Percentiles rank a stretch among this genome's conserved stretches.
phyloP scores from a whole-genome alignment of 352 stramenopile species.

The Globisporangium nodosum region DNA sequence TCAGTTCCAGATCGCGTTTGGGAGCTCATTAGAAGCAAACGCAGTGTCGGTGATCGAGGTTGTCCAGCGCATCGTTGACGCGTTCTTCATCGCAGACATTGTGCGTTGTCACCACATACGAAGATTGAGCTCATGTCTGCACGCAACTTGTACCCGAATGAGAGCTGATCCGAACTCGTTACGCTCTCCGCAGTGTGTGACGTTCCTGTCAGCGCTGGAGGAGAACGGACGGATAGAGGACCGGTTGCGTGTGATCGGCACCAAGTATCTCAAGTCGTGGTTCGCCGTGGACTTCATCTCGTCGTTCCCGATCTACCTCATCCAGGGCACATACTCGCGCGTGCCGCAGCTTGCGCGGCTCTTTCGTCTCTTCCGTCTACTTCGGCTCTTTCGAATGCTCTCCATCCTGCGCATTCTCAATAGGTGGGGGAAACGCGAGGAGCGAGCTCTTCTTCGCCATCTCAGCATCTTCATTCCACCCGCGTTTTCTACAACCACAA shows the following conservation, averaged over 20 bases:
- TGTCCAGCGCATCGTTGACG: slow-evolving; percentile 51
- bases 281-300: slow-evolving; percentile 74
- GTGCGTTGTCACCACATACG: slow-evolving; percentile 21
- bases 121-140: background rate
- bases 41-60: slow-evolving; percentile 30
- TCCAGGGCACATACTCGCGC: slow-evolving; percentile 52
- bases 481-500: too few relatives aligned
- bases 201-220: slow-evolving; percentile 71
- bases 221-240: slow-evolving; percentile 51
- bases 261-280: slow-evolving; percentile 64
- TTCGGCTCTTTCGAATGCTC: slow-evolving; percentile 65
- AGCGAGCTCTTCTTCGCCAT: background rate
- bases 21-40: slow-evolving; percentile 13
- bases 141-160: background rate
- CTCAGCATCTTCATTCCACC: background rate
- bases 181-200: slow-evolving; percentile 32
- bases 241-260: slow-evolving; percentile 33
- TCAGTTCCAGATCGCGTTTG: slow-evolving; percentile 73
- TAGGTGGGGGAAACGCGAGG: slow-evolving; percentile 7
- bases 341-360: slow-evolving; percentile 55
- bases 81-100: slow-evolving; percentile 73
- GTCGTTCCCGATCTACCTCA: slow-evolving; percentile 64
- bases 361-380: slow-evolving; percentile 54
- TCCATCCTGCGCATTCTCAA: slow-evolving; percentile 62
- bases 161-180: background rate